phyloP scores from a whole-genome alignment of 441 rosid genomes.

The Populus hybrid region DNA sequence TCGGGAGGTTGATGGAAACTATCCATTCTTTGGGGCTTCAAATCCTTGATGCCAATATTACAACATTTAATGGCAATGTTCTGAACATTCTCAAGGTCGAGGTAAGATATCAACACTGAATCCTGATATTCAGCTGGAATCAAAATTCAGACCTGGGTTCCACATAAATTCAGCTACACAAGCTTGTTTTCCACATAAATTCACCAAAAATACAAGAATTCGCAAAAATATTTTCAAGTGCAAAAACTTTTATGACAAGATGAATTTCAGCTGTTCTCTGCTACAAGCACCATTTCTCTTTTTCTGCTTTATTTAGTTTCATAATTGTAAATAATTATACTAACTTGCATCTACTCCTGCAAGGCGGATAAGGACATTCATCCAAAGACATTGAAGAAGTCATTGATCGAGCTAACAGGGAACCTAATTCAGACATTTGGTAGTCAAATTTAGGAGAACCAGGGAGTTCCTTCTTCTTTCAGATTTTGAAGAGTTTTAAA shows the following conservation, averaged over 20 bases:
- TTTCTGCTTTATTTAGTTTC: not conserved
- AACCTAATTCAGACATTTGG: constrained; percentile 9
- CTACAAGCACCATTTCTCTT: not conserved
- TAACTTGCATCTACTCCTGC: constrained; percentile 10
- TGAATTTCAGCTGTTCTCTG: not conserved
- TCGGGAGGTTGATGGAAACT: constrained; percentile 55
- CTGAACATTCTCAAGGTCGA: constrained; percentile 57
- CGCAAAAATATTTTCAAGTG: not conserved
- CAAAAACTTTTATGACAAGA: not conserved
- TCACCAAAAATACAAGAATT: too few species aligned
- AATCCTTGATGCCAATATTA: constrained; percentile 67
- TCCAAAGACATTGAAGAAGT: constrained; percentile 33
- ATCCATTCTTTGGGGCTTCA: constrained; percentile 48
- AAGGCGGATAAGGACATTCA: constrained; percentile 34
- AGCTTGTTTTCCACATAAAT: not conserved
- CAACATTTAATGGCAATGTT: constrained; percentile 46
- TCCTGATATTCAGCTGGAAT: not conserved
- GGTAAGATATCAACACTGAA: constrained; percentile 33
- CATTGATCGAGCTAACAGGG: constrained; percentile 29
- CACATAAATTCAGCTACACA: not conserved
- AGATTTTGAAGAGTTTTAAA: not conserved
- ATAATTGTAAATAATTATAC: not conserved
- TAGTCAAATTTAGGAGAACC: constrained; percentile 5
- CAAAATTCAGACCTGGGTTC: not conserved
- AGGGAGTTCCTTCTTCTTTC: not conserved